Conservation (phyloP, 257 asterid genomes). For the Solanum chiquidenum region DNA sequence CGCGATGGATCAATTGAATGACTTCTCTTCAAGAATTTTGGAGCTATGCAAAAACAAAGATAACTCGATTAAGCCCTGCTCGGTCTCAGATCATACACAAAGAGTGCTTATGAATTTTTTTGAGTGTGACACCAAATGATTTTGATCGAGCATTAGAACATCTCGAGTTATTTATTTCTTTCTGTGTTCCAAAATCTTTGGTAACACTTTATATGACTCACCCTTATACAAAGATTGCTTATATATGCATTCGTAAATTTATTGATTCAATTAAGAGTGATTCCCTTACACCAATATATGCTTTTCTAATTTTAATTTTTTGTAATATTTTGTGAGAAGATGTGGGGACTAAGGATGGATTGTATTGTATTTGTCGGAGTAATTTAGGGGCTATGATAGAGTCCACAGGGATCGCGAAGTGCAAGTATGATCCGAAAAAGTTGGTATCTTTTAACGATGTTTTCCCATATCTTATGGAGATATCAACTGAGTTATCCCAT, state of each 20-base stretch:
- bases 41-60: constrained; percentile 22
- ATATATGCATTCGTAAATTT: constrained; percentile 41
- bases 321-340: constrained; percentile 35
- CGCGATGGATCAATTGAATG: constrained; percentile 20
- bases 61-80: background rate
- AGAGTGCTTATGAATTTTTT: background rate
- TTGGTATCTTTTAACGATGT: constrained; percentile 34
- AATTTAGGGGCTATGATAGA: constrained; percentile 23
- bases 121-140: background rate
- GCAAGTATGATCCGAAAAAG: constrained; percentile 5
- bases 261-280: constrained; percentile 21
- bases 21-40: constrained; percentile 23
- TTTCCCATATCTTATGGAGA: constrained; percentile 41
- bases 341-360: constrained; percentile 22
- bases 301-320: constrained; percentile 41
- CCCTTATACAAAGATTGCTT: constrained; percentile 24
- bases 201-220: constrained; percentile 26
- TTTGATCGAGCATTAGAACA: background rate
- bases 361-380: constrained; percentile 39
- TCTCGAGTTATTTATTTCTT: background rate
- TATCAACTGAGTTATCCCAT: constrained; percentile 32
- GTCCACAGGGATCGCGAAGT: background rate
- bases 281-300: constrained; percentile 12
- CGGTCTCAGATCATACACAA: background rate
- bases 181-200: background rate